These are phyloP conservation scores for Leccinum arenicola DNA, from an alignment of 768 basidiomycete species.

Conservation along the genomic window DNA sequence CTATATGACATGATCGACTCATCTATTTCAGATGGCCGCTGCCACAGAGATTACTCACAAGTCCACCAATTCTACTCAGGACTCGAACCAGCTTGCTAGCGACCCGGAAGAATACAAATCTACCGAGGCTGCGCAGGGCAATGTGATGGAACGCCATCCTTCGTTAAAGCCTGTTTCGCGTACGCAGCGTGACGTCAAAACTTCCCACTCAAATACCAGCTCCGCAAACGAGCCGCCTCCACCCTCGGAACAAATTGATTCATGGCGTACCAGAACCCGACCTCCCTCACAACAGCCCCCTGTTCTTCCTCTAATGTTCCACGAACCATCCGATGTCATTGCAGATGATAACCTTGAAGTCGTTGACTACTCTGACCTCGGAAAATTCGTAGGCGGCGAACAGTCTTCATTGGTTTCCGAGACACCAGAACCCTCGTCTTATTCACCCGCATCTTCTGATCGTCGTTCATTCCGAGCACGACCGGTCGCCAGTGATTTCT, in stretches of 20 bases:
- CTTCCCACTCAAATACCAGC: conserved; percentile 2
- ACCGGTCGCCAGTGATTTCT: conserved; percentile 70
- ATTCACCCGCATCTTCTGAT: conserved; percentile 18
- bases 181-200: conserved; percentile 17
- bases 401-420: conserved; percentile 6
- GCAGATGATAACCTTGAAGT: conserved; percentile 67
- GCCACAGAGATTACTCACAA: conserved; percentile 47
- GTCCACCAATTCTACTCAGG: conserved; percentile 34
- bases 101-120: conserved; percentile 6
- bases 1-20: conserved; percentile 6
- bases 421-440: conserved; percentile 17
- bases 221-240: conserved; percentile 27
- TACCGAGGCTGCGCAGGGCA: conserved; percentile 4
- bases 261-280: conserved; percentile 61
- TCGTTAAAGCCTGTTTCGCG: conserved; percentile 32
- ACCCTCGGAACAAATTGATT: conserved; percentile 43
- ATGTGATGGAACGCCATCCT: conserved; percentile 32
- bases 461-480: conserved; percentile 36
- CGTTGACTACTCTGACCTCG: conserved; percentile 79
- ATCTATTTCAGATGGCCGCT: conserved; percentile 33
- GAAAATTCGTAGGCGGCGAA: conserved; percentile 56
- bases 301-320: conserved; percentile 33
- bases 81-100: conserved; percentile 1
- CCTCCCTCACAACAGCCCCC: conserved; percentile 28
- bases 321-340: conserved; percentile 38